Conservation (phyloP, 2,329 filamentous ascomycete genomes). For the Aspergillus terreus region DNA sequence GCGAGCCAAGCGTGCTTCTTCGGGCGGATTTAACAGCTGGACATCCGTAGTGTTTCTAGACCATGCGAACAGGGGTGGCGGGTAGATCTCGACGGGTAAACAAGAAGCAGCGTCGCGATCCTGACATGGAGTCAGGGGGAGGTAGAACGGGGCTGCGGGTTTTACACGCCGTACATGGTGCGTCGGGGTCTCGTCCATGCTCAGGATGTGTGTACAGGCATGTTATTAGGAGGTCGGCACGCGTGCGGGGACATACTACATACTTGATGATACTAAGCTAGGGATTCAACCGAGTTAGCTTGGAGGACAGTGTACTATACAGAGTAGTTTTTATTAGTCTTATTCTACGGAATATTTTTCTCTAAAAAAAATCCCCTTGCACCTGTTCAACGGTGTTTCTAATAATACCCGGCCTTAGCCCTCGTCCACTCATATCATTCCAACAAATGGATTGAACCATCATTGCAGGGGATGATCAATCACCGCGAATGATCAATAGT, state of each 20-base stretch:
- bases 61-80: not conserved
- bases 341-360: too few relatives aligned
- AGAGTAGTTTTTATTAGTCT: not conserved
- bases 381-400: too few relatives aligned
- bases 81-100: not conserved
- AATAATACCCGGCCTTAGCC: too few relatives aligned
- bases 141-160: not conserved
- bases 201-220: not conserved
- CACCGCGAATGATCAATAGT: not conserved
- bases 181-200: not conserved
- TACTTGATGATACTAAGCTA: not conserved
- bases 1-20: slow-evolving; percentile 5
- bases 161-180: not conserved
- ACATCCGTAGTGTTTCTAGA: slow-evolving; percentile 4
- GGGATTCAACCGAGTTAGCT: not conserved
- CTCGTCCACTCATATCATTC: not conserved
- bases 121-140: not conserved
- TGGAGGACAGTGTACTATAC: not conserved
- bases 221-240: not conserved
- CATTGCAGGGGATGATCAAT: not conserved
- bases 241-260: not conserved
- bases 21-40: not conserved
- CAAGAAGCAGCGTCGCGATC: not conserved
- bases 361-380: too few relatives aligned
- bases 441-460: not conserved